Conservation (phyloP, 1,284 basidiomycete species). For the Apiotrichum porosum region DNA sequence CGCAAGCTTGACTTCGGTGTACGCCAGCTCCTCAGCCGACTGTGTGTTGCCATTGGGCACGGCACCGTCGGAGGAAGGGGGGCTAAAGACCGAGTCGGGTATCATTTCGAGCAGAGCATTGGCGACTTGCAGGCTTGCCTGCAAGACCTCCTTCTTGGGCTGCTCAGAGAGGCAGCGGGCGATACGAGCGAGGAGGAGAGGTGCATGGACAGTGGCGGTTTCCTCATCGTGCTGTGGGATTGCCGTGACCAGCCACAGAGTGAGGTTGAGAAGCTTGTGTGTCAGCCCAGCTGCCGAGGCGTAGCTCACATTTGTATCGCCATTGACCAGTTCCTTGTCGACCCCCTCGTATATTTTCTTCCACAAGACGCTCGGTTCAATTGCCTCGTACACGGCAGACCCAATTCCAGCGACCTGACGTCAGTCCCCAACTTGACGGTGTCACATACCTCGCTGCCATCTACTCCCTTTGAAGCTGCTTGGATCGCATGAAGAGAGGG, state of each 20-base stretch:
- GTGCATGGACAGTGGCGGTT: conserved; percentile 32
- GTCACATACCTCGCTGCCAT: conserved; percentile 53
- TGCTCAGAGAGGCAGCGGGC: conserved; percentile 10
- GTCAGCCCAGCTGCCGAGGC: no score
- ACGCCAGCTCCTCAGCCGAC: conserved; percentile 5
- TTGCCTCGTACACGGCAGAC: conserved; percentile 82
- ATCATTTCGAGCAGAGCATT: conserved; percentile 6
- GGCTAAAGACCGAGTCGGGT: conserved; percentile 7
- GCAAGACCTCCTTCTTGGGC: neutral
- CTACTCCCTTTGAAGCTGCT: conserved; percentile 5
- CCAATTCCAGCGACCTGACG: conserved; percentile 81
- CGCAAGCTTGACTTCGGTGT: neutral
- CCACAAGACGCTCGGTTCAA: conserved; percentile 87
- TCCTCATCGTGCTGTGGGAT: conserved; percentile 53
- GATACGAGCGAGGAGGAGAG: conserved; percentile 21
- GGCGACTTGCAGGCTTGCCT: conserved; percentile 2
- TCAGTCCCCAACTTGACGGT: no score
- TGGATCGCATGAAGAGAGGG: conserved; percentile 54
- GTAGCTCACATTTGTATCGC: no score
- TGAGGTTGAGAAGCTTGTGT: conserved; percentile 40
- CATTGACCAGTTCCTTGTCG: conserved; percentile 49
- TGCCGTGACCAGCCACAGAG: conserved; percentile 48
- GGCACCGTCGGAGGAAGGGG: neutral
- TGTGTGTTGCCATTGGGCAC: neutral
- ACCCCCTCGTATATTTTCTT: conserved; percentile 58